Base-by-base conservation (phyloP, 2,329 filamentous ascomycete species). In the Nigrospora oryzae region DNA sequence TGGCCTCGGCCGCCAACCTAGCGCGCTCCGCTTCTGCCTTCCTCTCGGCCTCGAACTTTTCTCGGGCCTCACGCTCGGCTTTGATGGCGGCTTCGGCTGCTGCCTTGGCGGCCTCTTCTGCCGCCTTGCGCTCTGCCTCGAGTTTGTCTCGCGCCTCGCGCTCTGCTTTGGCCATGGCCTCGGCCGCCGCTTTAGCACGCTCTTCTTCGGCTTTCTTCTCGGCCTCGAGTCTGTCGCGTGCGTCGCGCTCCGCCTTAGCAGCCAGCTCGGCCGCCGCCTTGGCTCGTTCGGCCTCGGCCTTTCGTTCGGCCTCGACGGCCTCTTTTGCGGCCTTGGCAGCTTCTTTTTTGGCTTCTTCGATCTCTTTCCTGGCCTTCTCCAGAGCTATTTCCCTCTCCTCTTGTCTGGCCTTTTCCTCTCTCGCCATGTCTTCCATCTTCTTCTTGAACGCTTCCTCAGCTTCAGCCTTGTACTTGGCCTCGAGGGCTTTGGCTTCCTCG, bases 331-430 rank as follows among this genome's bases (percentile, higher is more conserved):
- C 61, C 34, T 58, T 62, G 48, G 74, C 71, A 2, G 72, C 72
- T 32, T 75, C 71, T 15, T 54, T 58, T 46, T 59, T 67, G 7
- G 71, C 72, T 19, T 63, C 64, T 44, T 74, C 71, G 5, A 77
- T 67, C 46, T 76, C 69, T 48, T 65, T 55, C 43, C 56, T 55
- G 5, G 69, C 66, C 42, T 70, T 68, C 42, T 73, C 74, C 35
- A 73, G 61, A 1, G 68, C 69, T 19, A 52, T 49, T 40, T 57
- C 63, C 46, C 62, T 59, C 40, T 61, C 62, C 44, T 62, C 58
- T 15, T 59, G 49, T 49, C 55, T 52, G 17, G 59, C 52, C 45
- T 63, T 62, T 43, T 63, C 61, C 3, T 64, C 57, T 44, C 56
- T 55, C 39, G 54, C 56, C 35, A 67, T 62, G 36, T 70, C 66